phyloP scores from a whole-genome alignment of 176 grass and related monocot genomes.

The Oryza meyeriana region DNA sequence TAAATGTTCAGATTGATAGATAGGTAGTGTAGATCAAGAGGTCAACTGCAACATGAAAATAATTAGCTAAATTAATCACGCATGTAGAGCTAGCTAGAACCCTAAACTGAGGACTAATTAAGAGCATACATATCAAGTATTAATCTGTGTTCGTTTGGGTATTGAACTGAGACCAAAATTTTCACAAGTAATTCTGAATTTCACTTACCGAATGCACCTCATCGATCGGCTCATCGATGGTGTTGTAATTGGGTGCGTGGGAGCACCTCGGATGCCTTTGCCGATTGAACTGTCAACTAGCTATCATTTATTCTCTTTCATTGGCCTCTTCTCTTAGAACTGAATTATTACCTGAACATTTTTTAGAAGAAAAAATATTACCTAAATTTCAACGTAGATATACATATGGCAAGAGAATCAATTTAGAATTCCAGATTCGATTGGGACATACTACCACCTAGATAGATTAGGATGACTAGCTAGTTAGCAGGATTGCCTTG shows the following conservation, averaged over 20 bases:
- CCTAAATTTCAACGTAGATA: not conserved
- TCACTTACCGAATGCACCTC: not conserved
- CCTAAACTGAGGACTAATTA: too few relatives aligned
- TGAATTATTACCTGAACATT: not conserved
- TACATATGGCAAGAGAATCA: not conserved
- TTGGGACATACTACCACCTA: constrained; percentile 22
- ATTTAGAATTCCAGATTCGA: constrained; percentile 18
- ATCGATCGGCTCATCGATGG: not conserved
- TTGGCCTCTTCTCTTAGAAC: not conserved
- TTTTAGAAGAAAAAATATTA: not conserved
- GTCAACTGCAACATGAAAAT: not conserved
- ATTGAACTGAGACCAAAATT: not conserved
- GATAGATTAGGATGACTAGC: not conserved
- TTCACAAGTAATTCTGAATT: not conserved
- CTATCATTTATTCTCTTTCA: not conserved
- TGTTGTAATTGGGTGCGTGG: not conserved
- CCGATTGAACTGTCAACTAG: constrained; percentile 12
- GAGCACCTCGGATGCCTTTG: constrained; percentile 27
- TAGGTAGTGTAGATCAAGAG: not conserved
- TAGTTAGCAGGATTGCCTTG: constrained; percentile 5
- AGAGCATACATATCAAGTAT: too few relatives aligned
- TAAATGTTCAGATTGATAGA: too few relatives aligned
- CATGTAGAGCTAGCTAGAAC: not conserved
- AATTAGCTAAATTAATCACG: not conserved
- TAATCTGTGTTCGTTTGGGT: not conserved